Evolutionary conservation across 768 basidiomycete genomes (phyloP).

Genomic region (Lepiota venenata): DNA sequence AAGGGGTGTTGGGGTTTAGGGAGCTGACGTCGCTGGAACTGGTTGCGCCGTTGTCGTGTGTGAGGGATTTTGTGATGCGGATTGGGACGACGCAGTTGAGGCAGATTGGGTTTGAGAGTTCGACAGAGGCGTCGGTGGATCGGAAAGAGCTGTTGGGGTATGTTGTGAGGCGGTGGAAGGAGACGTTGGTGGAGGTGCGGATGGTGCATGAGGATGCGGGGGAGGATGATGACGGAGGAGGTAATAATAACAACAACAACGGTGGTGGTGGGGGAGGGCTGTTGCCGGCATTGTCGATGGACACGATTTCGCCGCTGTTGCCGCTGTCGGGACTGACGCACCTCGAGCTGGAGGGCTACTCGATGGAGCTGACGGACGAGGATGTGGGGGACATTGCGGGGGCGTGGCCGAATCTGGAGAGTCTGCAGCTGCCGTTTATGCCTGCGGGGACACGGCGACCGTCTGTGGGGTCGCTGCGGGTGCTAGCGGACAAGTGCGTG

Average conservation of each 20-base stretch:
- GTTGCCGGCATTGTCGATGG: constrained; percentile 1
- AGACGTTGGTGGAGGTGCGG: constrained; percentile 21
- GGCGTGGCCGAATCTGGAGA: constrained; percentile 24
- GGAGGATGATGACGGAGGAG: constrained; percentile 11
- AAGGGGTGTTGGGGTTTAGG: constrained; percentile 23
- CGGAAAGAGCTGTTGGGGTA: constrained; percentile 20
- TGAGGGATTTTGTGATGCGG: constrained; percentile 20
- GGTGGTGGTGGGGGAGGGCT: not conserved
- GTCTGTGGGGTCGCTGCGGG: constrained; percentile 18
- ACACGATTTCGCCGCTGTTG: constrained; percentile 21
- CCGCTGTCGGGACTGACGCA: constrained; percentile 19
- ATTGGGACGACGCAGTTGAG: constrained; percentile 20
- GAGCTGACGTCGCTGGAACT: constrained; percentile 24
- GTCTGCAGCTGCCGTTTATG: constrained; percentile 23
- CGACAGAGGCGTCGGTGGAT: constrained; percentile 10
- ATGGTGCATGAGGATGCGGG: constrained; percentile 20
- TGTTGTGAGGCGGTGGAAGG: constrained; percentile 20
- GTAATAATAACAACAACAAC: too few species aligned
- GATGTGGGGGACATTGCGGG: constrained; percentile 21
- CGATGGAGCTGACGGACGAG: constrained; percentile 21
- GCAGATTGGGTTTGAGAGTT: constrained; percentile 16
- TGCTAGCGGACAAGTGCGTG: constrained; percentile 18
- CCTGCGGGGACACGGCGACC: constrained; percentile 15
- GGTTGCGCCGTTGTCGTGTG: constrained; percentile 21
- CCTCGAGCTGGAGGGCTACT: constrained; percentile 24